Conservation (phyloP, 139 green algal genomes). For the Tetraselmis chui region DNA sequence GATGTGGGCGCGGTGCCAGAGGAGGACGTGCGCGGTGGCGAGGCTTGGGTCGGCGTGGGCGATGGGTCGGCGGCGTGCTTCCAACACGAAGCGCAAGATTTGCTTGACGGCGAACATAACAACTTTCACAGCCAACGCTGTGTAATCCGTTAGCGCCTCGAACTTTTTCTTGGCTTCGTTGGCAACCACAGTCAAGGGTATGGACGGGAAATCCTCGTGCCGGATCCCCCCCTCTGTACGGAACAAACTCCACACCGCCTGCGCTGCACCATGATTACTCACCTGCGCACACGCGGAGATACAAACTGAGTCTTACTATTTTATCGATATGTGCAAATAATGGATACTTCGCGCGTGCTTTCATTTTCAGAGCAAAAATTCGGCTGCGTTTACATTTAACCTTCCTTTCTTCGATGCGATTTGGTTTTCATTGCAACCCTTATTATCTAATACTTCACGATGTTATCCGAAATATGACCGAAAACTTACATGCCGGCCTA, state of each 20-base stretch:
- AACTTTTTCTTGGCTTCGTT: slow-evolving; percentile 3
- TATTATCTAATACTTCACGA: too few relatives aligned
- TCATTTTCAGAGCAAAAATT: too few relatives aligned
- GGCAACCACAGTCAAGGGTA: neutral
- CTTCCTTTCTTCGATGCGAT: too few relatives aligned
- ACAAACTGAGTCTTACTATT: too few relatives aligned
- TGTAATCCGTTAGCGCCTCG: slow-evolving; percentile 11
- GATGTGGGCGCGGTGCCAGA: slow-evolving; percentile 17
- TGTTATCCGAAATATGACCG: too few relatives aligned
- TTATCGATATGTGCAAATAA: too few relatives aligned
- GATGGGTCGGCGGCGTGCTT: slow-evolving; percentile 22
- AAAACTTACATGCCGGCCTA: too few relatives aligned
- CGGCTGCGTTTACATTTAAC: too few relatives aligned
- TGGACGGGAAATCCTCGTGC: neutral
- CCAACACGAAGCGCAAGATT: slow-evolving; percentile 3
- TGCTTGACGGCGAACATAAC: slow-evolving; percentile 4
- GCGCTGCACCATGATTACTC: neutral
- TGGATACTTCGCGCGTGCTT: too few relatives aligned
- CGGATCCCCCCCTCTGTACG: neutral
- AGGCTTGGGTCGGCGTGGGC: slow-evolving; percentile 23
- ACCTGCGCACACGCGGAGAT: too few relatives aligned
- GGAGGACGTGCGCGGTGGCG: slow-evolving; percentile 26
- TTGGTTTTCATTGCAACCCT: too few relatives aligned
- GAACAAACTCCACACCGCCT: neutral
- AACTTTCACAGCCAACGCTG: slow-evolving; percentile 4